These are phyloP conservation scores for Domatiomyces globalis DNA, from an alignment of 2,329 filamentous ascomycete species.

Conservation along the genomic window DNA sequence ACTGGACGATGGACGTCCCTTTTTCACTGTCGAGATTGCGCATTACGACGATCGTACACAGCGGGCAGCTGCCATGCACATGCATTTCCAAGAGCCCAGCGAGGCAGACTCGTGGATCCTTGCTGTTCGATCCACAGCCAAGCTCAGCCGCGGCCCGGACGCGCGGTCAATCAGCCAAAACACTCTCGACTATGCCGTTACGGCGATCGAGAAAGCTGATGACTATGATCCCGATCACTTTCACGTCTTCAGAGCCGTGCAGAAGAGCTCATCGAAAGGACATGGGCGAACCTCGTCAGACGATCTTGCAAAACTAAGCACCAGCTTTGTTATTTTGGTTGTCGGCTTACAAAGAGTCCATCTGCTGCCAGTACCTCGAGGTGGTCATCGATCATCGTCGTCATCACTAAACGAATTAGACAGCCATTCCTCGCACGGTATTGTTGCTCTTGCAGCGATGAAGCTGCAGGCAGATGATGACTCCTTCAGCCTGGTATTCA, in stretches of 20 bases:
- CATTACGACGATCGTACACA: constrained; percentile 52
- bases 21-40: constrained; percentile 53
- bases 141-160: constrained; percentile 22
- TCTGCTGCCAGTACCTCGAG: constrained; percentile 50
- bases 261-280: constrained; percentile 34
- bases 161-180: constrained; percentile 41
- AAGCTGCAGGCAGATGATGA: constrained; percentile 50
- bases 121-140: constrained; percentile 45
- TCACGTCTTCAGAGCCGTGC: constrained; percentile 54
- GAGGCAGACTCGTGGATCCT: constrained; percentile 53
- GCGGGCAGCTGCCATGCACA: constrained; percentile 46
- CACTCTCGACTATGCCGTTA: constrained; percentile 48
- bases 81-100: constrained; percentile 49
- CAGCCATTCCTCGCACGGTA: constrained; percentile 43
- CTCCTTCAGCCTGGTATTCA: constrained; percentile 51
- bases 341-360: constrained; percentile 57
- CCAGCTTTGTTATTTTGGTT: constrained; percentile 53
- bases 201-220: constrained; percentile 48
- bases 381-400: constrained; percentile 39
- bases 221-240: constrained; percentile 57
- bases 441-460: constrained; percentile 47
- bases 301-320: constrained; percentile 50
- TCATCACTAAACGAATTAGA: constrained; percentile 39
- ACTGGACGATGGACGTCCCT: constrained; percentile 52
- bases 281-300: constrained; percentile 45